Percentiles rank a stretch among this genome's conserved stretches.
Conservation (phyloP, 1,139 yeast species). For the Sugiyamaella xylanicola region DNA sequence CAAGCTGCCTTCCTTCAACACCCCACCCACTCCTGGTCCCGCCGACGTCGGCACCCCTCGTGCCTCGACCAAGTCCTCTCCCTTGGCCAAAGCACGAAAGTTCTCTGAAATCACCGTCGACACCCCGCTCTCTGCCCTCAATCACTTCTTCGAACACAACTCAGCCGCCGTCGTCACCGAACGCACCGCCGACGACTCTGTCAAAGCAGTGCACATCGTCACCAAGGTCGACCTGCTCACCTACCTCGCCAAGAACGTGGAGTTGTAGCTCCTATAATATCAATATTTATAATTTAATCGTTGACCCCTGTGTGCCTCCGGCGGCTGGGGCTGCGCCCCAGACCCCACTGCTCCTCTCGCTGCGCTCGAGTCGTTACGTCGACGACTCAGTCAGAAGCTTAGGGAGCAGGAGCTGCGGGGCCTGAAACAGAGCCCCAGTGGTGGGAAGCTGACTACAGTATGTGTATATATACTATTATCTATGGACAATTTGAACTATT, state of each 20-base stretch:
- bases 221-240: constrained; percentile 85
- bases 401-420: background rate
- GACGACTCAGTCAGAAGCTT: background rate
- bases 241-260: constrained; percentile 50
- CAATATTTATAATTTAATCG: background rate
- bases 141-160: constrained; percentile 81
- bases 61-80: constrained; percentile 39
- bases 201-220: constrained; percentile 79
- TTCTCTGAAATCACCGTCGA: constrained; percentile 70
- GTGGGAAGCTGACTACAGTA: background rate
- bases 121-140: constrained; percentile 68
- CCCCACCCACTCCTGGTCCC: constrained; percentile 22
- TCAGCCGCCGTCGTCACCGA: constrained; percentile 86
- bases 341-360: background rate
- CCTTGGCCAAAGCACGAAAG: constrained; percentile 58
- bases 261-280: background rate
- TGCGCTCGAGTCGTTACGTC: background rate
- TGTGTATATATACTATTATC: background rate
- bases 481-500: background rate
- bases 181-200: constrained; percentile 39
- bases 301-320: background rate
- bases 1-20: constrained; percentile 56
- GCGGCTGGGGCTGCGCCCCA: constrained; percentile 3
- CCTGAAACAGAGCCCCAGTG: background rate
- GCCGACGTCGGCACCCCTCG: constrained; percentile 49